These are phyloP conservation scores for Neocatenulostroma microsporum DNA, from an alignment of 2,329 filamentous ascomycete genomes.

Conservation along the genomic window DNA sequence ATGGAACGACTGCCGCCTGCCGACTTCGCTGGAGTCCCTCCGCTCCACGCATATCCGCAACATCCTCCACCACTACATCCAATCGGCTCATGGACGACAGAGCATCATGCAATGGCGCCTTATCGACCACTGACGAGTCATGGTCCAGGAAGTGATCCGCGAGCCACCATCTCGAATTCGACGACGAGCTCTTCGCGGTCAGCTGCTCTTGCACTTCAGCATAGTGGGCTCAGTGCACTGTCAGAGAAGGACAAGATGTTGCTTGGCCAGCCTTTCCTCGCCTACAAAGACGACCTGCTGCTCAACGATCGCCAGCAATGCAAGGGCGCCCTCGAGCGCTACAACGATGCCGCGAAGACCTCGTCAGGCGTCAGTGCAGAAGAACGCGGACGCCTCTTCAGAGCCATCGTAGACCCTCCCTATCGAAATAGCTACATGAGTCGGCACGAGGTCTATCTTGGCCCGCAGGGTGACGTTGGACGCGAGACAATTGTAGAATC, in stretches of 20 bases:
- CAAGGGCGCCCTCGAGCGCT: constrained; percentile 70
- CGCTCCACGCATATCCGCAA: constrained; percentile 8
- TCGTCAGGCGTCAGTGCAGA: constrained; percentile 50
- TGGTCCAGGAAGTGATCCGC: constrained; percentile 13
- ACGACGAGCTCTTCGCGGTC: constrained; percentile 37
- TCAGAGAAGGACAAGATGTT: constrained; percentile 88
- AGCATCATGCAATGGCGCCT: constrained; percentile 3
- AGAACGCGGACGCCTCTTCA: constrained; percentile 63
- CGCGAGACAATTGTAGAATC: constrained; percentile 71
- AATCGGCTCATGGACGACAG: constrained; percentile 8
- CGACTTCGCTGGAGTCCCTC: constrained; percentile 11
- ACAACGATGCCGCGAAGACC: constrained; percentile 58
- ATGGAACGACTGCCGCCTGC: constrained; percentile 12
- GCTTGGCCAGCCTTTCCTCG: constrained; percentile 66
- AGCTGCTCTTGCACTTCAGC: constrained; percentile 35
- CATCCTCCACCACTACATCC: constrained; percentile 10
- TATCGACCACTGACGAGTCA: constrained; percentile 4
- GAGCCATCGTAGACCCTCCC: constrained; percentile 60
- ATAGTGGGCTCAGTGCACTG: too few species aligned
- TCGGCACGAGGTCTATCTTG: constrained; percentile 6
- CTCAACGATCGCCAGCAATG: constrained; percentile 79
- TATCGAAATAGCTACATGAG: constrained; percentile 38
- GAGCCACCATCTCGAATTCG: constrained; percentile 18
- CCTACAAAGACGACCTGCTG: constrained; percentile 64
- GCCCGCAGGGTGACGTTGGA: constrained; percentile 56